A percentile compares a stretch with the other conserved stretches of the same genome.
Evolutionary conservation across 2,329 filamentous ascomycete genomes (phyloP).

Genomic region (Dactylellina drechsleri): DNA sequence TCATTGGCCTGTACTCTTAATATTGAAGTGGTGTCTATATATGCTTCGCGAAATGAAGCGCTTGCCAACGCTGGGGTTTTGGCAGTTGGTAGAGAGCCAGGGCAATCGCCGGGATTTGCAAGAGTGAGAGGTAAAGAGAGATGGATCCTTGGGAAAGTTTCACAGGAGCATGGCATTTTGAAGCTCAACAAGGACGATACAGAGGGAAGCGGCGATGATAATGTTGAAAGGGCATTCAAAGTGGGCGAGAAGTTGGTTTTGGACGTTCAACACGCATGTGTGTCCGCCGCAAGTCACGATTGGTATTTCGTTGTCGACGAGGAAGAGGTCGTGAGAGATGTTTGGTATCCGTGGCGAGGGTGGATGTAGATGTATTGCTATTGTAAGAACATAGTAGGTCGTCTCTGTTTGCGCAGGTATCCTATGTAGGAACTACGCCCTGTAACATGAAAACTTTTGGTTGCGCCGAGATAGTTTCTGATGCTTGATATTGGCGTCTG

Average conservation of each 20-base stretch:
- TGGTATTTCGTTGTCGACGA: constrained; percentile 81
- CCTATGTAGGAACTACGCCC: too few species aligned
- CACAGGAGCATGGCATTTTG: constrained; percentile 81
- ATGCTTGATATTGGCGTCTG: too few species aligned
- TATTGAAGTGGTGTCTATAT: constrained; percentile 76
- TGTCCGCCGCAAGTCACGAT: constrained; percentile 75
- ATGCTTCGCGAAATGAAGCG: constrained; percentile 73
- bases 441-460: too few species aligned
- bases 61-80: constrained; percentile 76
- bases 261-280: constrained; percentile 85
- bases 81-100: constrained; percentile 77
- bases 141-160: constrained; percentile 77
- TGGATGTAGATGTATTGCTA: constrained; percentile 64
- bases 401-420: too few species aligned
- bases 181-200: constrained; percentile 65
- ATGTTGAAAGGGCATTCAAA: constrained; percentile 61
- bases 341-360: constrained; percentile 77
- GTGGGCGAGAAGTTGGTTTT: constrained; percentile 75
- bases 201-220: constrained; percentile 60
- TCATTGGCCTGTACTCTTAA: constrained; percentile 75
- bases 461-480: too few species aligned
- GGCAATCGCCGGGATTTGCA: constrained; percentile 78
- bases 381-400: not conserved
- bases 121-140: constrained; percentile 68
- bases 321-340: constrained; percentile 74